Evolutionary conservation across 345 rosid species (phyloP), one percentile per base, ranked within the genome.

Genomic region (Populus tremula): DNA sequence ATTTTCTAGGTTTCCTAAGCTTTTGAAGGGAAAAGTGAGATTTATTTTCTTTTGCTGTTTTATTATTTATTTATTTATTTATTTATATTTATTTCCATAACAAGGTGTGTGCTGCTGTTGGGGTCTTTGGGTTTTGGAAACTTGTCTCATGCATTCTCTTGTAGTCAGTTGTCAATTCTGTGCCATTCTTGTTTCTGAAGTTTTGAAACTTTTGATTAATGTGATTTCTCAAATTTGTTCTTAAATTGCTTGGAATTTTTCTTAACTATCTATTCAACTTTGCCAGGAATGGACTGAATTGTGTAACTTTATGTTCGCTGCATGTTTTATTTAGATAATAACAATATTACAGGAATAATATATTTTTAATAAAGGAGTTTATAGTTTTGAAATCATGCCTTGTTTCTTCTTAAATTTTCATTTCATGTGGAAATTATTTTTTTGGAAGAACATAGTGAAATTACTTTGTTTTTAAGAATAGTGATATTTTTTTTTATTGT

Each of bases 401-500:
- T 21, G 6, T 66, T 53, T 53, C 10, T 53, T 59, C 29, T 25
- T n/a, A n/a, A 59, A n/a, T 59, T 25, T 59, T n/a, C 27, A 59
- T 23, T 59, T 59, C 64, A 59, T 59, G 23, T 59, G 13, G 27
- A 23, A n/a, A 23, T 9, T 59, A 23, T 59, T n/a, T 59, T n/a
- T 59, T 23, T 10, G 16, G 64, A 35, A 72, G 21, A 6, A 31
- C 29, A 36, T 69, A 23, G 11, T 33, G 67, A 54, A 62, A 20
- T 82, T 69, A 54, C 67, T 53, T 74, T 71, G 27, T 74, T 75
- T 63, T 31, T n/a, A 5, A 25, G 36, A 56, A n/a, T 33, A 36
- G 12, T n/a, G 65, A 16, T 33, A 14, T 63, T 33, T 39, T 80
- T 74, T 27, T 38, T 62, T 4, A 33, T 33, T 73, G 69, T 63